Evolutionary conservation across 2,329 filamentous ascomycete species (phyloP).

Genomic region (Aaosphaeria arxii): DNA sequence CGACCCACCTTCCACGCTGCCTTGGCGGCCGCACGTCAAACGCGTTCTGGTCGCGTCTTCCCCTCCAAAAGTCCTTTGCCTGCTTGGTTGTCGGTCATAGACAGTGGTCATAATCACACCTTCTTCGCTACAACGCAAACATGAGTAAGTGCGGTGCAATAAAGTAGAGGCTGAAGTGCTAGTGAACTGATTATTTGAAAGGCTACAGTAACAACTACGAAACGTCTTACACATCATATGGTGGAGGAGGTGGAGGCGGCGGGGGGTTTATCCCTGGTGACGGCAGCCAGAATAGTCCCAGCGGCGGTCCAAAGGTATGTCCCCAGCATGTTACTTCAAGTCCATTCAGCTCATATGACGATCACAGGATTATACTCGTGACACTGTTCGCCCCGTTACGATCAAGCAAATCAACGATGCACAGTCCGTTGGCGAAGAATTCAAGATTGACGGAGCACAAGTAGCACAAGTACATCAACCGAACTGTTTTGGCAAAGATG

Average conservation of each 20-base stretch:
- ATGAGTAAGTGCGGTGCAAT: too few species aligned
- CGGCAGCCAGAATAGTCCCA: constrained; percentile 46
- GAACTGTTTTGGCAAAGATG: not conserved
- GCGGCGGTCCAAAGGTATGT: constrained; percentile 31
- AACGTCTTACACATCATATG: constrained; percentile 56
- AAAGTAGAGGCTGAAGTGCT: not conserved
- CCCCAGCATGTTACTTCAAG: not conserved
- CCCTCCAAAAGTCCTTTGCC: too few species aligned
- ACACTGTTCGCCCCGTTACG: constrained; percentile 88
- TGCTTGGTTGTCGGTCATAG: too few species aligned
- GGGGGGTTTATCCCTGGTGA: constrained; percentile 59
- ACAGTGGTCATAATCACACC: too few species aligned
- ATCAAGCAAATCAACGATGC: constrained; percentile 92
- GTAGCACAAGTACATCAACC: constrained; percentile 54
- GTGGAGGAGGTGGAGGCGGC: constrained; percentile 53
- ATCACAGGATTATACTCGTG: constrained; percentile 64
- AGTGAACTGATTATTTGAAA: constrained; percentile 2
- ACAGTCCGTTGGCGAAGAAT: constrained; percentile 68
- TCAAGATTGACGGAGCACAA: constrained; percentile 76
- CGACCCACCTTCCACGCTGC: too few species aligned
- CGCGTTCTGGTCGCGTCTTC: too few species aligned
- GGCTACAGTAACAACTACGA: constrained; percentile 39
- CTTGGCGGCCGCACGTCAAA: too few species aligned
- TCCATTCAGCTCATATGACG: not conserved
- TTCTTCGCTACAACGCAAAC: too few species aligned